Evolutionary conservation across 2,329 filamentous ascomycete species (phyloP), one percentile per base, ranked within the genome.

Genomic region (Hymenoscyphus linearis): DNA sequence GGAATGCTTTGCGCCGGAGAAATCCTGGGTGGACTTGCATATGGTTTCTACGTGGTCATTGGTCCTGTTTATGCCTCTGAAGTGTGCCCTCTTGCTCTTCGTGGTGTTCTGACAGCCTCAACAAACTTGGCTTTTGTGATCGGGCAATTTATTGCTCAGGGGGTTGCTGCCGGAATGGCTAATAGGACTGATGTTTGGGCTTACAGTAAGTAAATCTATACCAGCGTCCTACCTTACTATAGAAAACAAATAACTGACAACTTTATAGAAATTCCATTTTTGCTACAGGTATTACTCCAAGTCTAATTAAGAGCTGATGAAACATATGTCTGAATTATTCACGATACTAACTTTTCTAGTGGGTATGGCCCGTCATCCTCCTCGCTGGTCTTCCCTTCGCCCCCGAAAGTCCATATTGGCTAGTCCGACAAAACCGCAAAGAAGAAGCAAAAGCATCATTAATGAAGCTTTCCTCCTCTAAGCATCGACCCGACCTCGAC

Each of bases 111-210:
- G 75, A 67, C 67, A 0, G 80, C 79, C 1, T 82, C 79, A 56
- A 76, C 79, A 62, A 80, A 81, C 67, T 75, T 80, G 66, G 80
- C 79, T 72, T 82, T 80, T 76, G 80, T 68, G 12, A 68, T 80
- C 6, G 78, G 78, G 16, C 78, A 80, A 64, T 68, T 80, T 57
- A 76, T 80, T 61, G 78, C 77, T 25, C 73, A 79, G 47, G 78
- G 77, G 3, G 75, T 78, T 12, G 76, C 79, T 55, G 76, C 75
- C 44, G 66, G 62, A 18, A 37, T 65, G 26, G 55, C 62, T n/a
- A 61, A 47, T 16, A 55, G 61, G 52, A 34, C 62, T 9, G 60
- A 64, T 60, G 34, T 61, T 12, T 67, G 64, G 65, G 67, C 66
- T 10, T 69, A 69, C 54, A 63, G 52, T 53, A 53, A 53, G 52